Conservation (phyloP, 495 filamentous ascomycete genomes). For the Aspergillus avenaceus region DNA sequence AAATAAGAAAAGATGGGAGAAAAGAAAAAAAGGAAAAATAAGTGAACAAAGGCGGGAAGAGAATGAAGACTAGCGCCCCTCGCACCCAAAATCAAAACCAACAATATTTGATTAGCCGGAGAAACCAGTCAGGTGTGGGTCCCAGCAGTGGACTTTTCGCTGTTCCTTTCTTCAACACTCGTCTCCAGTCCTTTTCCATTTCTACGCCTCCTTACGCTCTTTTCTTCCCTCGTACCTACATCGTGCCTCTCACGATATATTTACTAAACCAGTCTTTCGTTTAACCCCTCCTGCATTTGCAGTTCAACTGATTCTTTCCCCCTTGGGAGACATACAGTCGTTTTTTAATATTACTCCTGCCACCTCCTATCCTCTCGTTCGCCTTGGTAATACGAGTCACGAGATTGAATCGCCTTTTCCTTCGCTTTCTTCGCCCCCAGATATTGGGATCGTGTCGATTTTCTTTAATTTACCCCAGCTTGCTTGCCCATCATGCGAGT, state of each 20-base stretch:
- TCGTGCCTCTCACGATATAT: constrained; percentile 12
- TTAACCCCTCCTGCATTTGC: constrained; percentile 8
- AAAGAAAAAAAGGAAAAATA: not conserved
- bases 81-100: not conserved
- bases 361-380: not conserved
- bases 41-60: not conserved
- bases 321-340: constrained; percentile 1
- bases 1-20: not conserved
- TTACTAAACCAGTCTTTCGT: constrained; percentile 13
- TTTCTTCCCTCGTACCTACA: constrained; percentile 14
- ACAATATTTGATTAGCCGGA: not conserved
- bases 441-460: constrained; percentile 3
- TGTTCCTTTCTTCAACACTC: constrained; percentile 5
- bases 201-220: constrained; percentile 16
- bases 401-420: not conserved
- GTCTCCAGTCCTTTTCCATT: constrained; percentile 13
- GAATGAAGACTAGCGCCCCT: constrained; percentile 6
- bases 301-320: not conserved
- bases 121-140: not conserved
- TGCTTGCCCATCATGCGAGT: constrained; percentile 31
- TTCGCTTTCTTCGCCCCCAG: constrained; percentile 4
- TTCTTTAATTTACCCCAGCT: not conserved
- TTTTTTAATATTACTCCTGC: not conserved
- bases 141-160: not conserved
- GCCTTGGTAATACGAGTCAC: not conserved